A percentile compares a stretch with the other conserved stretches of the same genome.
Conservation (phyloP, 2,329 filamentous ascomycete species). For the Ceratocystis eucalypticola region DNA sequence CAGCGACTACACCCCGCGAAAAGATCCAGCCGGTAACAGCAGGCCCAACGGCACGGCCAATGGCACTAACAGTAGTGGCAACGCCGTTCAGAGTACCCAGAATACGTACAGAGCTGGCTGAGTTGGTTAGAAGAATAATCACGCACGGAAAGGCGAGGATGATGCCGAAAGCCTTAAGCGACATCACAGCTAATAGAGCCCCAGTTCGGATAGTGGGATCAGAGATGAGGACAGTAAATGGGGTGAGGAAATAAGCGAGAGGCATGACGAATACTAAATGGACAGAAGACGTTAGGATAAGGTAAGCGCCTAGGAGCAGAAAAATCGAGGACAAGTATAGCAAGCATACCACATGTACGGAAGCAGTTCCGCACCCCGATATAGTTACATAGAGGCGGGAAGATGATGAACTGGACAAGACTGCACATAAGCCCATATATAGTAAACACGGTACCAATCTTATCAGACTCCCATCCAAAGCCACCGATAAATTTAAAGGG, state of each 20-base stretch:
- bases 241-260: slow-evolving; percentile 64
- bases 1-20: slow-evolving; percentile 58
- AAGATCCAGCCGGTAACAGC: slow-evolving; percentile 60
- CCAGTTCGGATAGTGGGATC: slow-evolving; percentile 37
- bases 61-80: slow-evolving; percentile 66
- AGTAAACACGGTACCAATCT: slow-evolving; percentile 77
- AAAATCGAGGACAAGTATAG: not conserved
- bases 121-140: slow-evolving; percentile 85
- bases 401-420: slow-evolving; percentile 72
- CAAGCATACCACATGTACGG: slow-evolving; percentile 41
- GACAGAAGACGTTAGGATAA: not conserved
- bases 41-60: slow-evolving; percentile 70
- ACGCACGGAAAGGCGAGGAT: slow-evolving; percentile 83
- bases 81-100: slow-evolving; percentile 85
- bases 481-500: slow-evolving; percentile 76
- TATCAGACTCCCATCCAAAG: slow-evolving; percentile 57
- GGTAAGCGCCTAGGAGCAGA: not conserved
- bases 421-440: slow-evolving; percentile 68
- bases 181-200: slow-evolving; percentile 53
- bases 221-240: slow-evolving; percentile 58
- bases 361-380: slow-evolving; percentile 66
- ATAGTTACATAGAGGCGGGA: slow-evolving; percentile 58
- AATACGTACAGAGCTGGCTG: slow-evolving; percentile 57
- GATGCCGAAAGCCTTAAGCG: slow-evolving; percentile 58
- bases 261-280: slow-evolving; percentile 50